These are phyloP conservation scores for Kwoniella sp. DNA, from an alignment of 768 basidiomycete genomes.

Conservation along the genomic window DNA sequence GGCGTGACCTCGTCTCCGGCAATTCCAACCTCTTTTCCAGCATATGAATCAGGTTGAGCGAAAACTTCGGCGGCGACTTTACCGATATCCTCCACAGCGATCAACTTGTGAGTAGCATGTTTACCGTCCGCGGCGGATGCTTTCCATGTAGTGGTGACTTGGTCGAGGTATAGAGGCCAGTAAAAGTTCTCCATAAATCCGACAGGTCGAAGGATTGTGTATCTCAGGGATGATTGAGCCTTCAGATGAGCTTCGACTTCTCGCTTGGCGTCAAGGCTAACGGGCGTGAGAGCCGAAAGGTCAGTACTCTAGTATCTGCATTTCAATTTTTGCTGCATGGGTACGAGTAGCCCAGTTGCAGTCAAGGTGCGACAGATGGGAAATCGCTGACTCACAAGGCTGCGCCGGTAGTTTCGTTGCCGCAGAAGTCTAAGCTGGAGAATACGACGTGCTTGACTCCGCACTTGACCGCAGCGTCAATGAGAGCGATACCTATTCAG, in stretches of 20 bases:
- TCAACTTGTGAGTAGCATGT: slow-evolving; percentile 14
- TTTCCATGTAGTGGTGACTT: slow-evolving; percentile 22
- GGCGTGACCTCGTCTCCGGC: slow-evolving; percentile 19
- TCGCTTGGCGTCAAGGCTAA: slow-evolving; percentile 24
- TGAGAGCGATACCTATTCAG: slow-evolving; percentile 15
- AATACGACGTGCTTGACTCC: slow-evolving; percentile 31
- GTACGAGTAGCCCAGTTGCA: neutral
- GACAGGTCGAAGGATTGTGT: slow-evolving; percentile 24
- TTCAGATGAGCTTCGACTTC: slow-evolving; percentile 11
- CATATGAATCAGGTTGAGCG: slow-evolving; percentile 11
- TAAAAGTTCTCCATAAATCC: slow-evolving; percentile 26
- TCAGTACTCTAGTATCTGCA: too few species aligned
- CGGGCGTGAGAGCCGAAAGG: too few species aligned
- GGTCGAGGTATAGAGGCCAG: slow-evolving; percentile 10
- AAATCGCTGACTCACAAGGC: slow-evolving; percentile 4
- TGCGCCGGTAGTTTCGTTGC: slow-evolving; percentile 11
- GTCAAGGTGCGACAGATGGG: too few species aligned
- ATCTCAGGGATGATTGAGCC: slow-evolving; percentile 1
- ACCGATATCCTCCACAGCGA: slow-evolving; percentile 22
- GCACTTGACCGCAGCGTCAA: slow-evolving; percentile 19
- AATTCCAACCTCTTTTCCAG: slow-evolving; percentile 16
- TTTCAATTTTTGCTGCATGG: too few species aligned
- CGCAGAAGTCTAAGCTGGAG: slow-evolving; percentile 19
- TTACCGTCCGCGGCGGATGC: neutral
- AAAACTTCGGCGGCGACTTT: slow-evolving; percentile 18